phyloP scores from a whole-genome alignment of 1,284 basidiomycete species.

The Cutaneotrichosporon cutaneum region DNA sequence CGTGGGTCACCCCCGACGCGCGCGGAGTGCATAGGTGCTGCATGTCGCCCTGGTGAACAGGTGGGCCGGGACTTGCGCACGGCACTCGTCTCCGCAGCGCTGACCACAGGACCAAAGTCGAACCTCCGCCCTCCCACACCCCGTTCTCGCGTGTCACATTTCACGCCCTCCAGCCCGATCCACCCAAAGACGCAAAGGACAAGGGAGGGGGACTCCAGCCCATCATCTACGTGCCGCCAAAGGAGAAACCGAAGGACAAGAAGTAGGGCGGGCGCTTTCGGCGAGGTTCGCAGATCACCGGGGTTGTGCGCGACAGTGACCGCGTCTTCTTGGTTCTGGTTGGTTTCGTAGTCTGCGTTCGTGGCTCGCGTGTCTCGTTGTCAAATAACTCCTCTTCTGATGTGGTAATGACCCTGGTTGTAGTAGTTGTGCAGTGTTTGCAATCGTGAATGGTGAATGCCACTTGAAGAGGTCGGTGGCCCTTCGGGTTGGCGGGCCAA shows the following conservation, averaged over 20 bases:
- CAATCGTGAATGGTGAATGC: not conserved
- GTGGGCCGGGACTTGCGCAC: not conserved
- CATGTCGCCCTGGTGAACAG: slow-evolving; percentile 3
- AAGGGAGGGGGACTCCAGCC: not conserved
- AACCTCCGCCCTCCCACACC: not conserved
- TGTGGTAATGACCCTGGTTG: not conserved
- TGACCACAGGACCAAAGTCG: not conserved
- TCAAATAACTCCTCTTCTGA: not conserved
- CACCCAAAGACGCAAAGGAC: not conserved
- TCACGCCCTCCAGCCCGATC: slow-evolving; percentile 4
- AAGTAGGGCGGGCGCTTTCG: not conserved
- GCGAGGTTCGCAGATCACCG: not conserved
- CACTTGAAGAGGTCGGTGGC: not conserved
- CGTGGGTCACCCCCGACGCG: slow-evolving; percentile 8
- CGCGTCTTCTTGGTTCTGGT: not conserved
- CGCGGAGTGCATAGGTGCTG: not conserved
- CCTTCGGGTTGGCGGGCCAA: not conserved
- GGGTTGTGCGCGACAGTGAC: not conserved
- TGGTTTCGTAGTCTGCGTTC: not conserved
- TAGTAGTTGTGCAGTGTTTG: not conserved
- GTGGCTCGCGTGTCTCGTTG: not conserved
- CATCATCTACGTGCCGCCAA: not conserved
- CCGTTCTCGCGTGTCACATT: slow-evolving; percentile 4
- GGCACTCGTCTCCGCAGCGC: not conserved
- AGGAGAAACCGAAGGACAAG: not conserved